Conservation (phyloP, 2,329 filamentous ascomycete genomes). For the Trichoderma sp. region DNA sequence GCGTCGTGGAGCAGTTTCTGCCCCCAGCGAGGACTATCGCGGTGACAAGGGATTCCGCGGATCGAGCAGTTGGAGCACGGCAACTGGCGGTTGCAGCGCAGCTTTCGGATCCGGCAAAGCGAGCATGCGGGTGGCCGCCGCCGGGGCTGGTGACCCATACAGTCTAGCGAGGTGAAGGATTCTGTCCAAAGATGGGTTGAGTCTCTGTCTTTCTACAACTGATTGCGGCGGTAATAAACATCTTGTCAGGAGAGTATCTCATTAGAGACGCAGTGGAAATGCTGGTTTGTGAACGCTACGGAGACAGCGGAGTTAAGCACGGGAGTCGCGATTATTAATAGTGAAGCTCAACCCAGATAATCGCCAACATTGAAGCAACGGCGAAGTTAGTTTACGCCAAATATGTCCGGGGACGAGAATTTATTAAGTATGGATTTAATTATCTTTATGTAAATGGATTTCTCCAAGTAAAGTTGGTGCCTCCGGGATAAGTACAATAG, state of each 20-base stretch:
- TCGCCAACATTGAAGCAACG: not conserved
- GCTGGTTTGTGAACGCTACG: not conserved
- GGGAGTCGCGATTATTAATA: conserved; percentile 1
- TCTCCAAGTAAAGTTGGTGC: not conserved
- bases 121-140: conserved; percentile 16
- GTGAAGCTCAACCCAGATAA: not conserved
- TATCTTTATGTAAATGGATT: not conserved
- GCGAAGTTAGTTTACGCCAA: not conserved
- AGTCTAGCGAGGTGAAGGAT: not conserved
- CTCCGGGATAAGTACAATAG: not conserved
- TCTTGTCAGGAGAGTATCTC: not conserved
- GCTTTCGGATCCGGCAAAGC: conserved; percentile 24
- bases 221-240: not conserved
- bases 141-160: conserved; percentile 18
- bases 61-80: conserved; percentile 24
- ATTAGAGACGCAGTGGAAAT: not conserved
- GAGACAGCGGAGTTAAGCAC: conserved; percentile 8
- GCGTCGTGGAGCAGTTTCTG: not conserved
- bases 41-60: conserved; percentile 15
- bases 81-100: conserved; percentile 18
- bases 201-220: not conserved
- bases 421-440: not conserved
- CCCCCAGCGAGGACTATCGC: not conserved
- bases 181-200: not conserved
- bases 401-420: not conserved